These are phyloP conservation scores for Xanthoconium stramineum DNA, from an alignment of 768 basidiomycete species.

Conservation along the genomic window DNA sequence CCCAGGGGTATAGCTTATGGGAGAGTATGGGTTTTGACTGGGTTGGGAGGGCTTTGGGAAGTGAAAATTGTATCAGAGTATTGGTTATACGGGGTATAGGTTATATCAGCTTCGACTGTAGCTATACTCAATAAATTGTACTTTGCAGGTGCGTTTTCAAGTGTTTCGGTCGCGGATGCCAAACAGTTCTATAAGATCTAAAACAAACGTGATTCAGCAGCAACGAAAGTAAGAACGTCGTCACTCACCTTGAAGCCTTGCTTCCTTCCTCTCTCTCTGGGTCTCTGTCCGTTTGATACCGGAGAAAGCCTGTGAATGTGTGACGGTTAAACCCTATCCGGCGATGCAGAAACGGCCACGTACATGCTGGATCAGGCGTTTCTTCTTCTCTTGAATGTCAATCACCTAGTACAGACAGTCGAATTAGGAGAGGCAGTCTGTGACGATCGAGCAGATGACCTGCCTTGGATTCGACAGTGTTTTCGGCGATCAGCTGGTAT, in stretches of 20 bases:
- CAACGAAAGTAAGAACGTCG: not conserved
- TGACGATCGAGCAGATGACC: not conserved
- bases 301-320: slow-evolving; percentile 66
- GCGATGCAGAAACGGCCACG: not conserved
- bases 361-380: slow-evolving; percentile 73
- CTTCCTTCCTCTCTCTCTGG: slow-evolving; percentile 72
- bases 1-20: no score
- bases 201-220: not conserved
- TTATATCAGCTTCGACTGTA: not conserved
- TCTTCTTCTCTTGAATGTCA: slow-evolving; percentile 86
- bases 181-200: slow-evolving; percentile 62
- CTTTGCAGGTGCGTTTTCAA: not conserved
- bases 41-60: no score
- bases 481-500: slow-evolving; percentile 86
- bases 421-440: not conserved
- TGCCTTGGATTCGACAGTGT: slow-evolving; percentile 86
- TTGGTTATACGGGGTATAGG: no score
- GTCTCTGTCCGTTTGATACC: slow-evolving; percentile 77
- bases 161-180: slow-evolving; percentile 35
- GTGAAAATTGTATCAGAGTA: no score
- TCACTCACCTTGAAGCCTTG: slow-evolving; percentile 68
- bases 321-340: not conserved
- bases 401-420: slow-evolving; percentile 47
- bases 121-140: not conserved
- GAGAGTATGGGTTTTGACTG: no score